phyloP scores from a whole-genome alignment of 2,329 filamentous ascomycete genomes.

The Phialocephala subalpina region DNA sequence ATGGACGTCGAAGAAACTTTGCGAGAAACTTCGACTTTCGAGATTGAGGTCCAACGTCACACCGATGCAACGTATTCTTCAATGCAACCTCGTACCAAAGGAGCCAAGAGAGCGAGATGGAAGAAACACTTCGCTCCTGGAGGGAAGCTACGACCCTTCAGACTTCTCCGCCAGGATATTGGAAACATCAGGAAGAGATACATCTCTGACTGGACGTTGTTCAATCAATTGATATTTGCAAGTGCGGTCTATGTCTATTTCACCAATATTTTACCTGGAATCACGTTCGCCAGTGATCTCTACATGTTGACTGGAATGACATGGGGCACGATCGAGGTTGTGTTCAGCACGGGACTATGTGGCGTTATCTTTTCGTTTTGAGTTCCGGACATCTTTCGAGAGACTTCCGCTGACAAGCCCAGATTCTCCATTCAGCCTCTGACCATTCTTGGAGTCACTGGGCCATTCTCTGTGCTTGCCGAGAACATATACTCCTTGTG shows the following conservation, averaged over 20 bases:
- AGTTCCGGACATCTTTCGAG: slow-evolving; percentile 33
- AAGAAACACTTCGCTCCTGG: slow-evolving; percentile 41
- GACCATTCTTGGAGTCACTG: slow-evolving; percentile 71
- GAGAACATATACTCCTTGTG: slow-evolving; percentile 71
- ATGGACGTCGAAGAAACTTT: not conserved
- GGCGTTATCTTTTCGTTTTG: slow-evolving; percentile 69
- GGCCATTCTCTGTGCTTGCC: slow-evolving; percentile 71
- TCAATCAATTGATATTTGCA: slow-evolving; percentile 70
- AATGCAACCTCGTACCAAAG: slow-evolving; percentile 12
- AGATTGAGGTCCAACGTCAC: slow-evolving; percentile 18
- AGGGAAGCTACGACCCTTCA: slow-evolving; percentile 58
- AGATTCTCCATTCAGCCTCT: slow-evolving; percentile 67
- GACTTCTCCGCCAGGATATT: slow-evolving; percentile 59
- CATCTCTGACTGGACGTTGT: slow-evolving; percentile 62
- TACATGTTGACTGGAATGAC: slow-evolving; percentile 67
- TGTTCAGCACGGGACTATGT: slow-evolving; percentile 71
- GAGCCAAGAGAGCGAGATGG: slow-evolving; percentile 16
- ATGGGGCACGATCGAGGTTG: slow-evolving; percentile 73
- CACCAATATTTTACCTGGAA: slow-evolving; percentile 70
- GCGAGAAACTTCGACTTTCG: slow-evolving; percentile 9
- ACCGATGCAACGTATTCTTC: slow-evolving; percentile 13
- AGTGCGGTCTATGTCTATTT: slow-evolving; percentile 73
- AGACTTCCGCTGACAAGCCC: not conserved
- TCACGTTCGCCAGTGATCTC: slow-evolving; percentile 72
- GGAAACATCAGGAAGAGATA: slow-evolving; percentile 55